phyloP scores from a whole-genome alignment of 768 basidiomycete genomes.

The Glaciozyma martinii region DNA sequence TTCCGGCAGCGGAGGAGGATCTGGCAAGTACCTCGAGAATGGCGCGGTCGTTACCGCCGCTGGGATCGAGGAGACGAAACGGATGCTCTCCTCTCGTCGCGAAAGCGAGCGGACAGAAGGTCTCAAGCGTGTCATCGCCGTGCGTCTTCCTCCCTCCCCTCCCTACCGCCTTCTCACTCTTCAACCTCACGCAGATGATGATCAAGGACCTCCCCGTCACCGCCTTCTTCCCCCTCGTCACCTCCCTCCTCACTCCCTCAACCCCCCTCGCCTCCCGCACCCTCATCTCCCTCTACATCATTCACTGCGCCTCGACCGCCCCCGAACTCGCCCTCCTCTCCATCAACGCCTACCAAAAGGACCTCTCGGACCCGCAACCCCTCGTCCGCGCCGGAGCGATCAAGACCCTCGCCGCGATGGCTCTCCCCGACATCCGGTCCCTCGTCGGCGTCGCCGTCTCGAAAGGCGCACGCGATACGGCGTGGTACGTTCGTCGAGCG shows the following conservation, averaged over 20 bases:
- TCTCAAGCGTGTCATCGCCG: slow-evolving; percentile 88
- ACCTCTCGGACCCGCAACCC: slow-evolving; percentile 81
- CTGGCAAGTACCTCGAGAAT: slow-evolving; percentile 35
- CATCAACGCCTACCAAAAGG: slow-evolving; percentile 98
- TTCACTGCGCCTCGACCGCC: slow-evolving; percentile 84
- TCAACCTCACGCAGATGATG: slow-evolving; percentile 57
- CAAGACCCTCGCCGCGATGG: slow-evolving; percentile 82
- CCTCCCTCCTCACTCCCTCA: slow-evolving; percentile 80
- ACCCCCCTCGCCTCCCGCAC: slow-evolving; percentile 86
- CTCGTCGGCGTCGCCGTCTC: slow-evolving; percentile 80
- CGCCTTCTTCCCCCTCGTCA: slow-evolving; percentile 89
- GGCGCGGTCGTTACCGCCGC: slow-evolving; percentile 52
- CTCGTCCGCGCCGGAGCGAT: slow-evolving; percentile 94
- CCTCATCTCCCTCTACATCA: slow-evolving; percentile 93
- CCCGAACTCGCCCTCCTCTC: slow-evolving; percentile 91
- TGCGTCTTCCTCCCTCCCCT: slow-evolving; percentile 43
- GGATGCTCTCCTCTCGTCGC: slow-evolving; percentile 75
- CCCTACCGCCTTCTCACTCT: neutral
- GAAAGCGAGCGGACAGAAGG: slow-evolving; percentile 90
- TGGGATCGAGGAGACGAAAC: slow-evolving; percentile 68
- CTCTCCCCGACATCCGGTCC: slow-evolving; percentile 75
- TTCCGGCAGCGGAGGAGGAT: slow-evolving; percentile 29
- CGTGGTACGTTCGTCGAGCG: slow-evolving; percentile 88
- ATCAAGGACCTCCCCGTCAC: slow-evolving; percentile 86
- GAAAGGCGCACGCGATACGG: slow-evolving; percentile 82